Evolutionary conservation across 768 basidiomycete genomes (phyloP).

Genomic region (Myochromella boudieri): DNA sequence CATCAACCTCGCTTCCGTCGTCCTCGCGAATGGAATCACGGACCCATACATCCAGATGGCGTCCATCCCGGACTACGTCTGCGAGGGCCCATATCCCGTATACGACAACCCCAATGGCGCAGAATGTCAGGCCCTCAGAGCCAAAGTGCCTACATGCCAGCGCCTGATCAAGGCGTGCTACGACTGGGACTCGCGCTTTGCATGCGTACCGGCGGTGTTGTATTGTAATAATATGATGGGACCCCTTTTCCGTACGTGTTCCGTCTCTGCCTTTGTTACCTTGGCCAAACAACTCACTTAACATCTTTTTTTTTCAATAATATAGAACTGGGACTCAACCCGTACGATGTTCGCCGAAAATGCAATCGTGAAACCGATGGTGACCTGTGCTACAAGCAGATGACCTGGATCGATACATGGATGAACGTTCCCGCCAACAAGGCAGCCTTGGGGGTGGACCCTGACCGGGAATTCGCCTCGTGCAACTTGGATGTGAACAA

Average conservation of each 20-base stretch:
- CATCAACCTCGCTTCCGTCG: constrained; percentile 80
- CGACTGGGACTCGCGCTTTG: constrained; percentile 52
- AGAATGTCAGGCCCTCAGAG: constrained; percentile 60
- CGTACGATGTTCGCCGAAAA: constrained; percentile 80
- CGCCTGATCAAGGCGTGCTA: constrained; percentile 74
- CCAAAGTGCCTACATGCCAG: constrained; percentile 75
- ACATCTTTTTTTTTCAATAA: no score
- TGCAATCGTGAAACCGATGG: constrained; percentile 77
- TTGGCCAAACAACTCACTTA: constrained; percentile 1
- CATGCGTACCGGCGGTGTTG: constrained; percentile 70
- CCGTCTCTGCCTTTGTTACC: neutral
- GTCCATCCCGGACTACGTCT: constrained; percentile 79
- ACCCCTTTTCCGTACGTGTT: constrained; percentile 64
- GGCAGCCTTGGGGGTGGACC: constrained; percentile 73
- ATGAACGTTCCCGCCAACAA: constrained; percentile 80
- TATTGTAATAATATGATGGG: constrained; percentile 80
- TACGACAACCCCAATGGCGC: constrained; percentile 70
- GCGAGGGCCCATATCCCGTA: constrained; percentile 80
- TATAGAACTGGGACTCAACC: constrained; percentile 75
- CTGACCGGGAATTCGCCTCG: constrained; percentile 56
- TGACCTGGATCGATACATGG: constrained; percentile 87
- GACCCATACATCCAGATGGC: constrained; percentile 83
- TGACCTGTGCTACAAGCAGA: constrained; percentile 73
- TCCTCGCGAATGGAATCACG: constrained; percentile 88
- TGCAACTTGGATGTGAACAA: constrained; percentile 83